phyloP scores from a whole-genome alignment of 2,329 filamentous ascomycete species.

The Nannizziopsis barbatae region DNA sequence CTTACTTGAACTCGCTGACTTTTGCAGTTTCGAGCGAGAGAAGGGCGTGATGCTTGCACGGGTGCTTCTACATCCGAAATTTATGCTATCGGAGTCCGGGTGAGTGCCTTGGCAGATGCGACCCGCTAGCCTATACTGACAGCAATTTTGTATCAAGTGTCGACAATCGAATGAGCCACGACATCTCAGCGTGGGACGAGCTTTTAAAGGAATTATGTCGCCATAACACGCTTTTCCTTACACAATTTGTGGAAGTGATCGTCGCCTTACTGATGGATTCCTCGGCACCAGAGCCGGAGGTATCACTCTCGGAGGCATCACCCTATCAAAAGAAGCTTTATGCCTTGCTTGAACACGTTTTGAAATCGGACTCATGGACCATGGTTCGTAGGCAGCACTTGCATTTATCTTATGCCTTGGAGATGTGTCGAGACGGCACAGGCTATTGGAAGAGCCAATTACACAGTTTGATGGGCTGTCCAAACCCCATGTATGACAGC shows the following conservation, averaged over 20 bases:
- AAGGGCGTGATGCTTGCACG: constrained; percentile 2
- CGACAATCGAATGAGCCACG: constrained; percentile 21
- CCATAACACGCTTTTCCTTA: constrained; percentile 27
- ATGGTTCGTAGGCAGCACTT: constrained; percentile 20
- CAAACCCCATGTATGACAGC: neutral
- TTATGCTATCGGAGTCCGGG: constrained; percentile 10
- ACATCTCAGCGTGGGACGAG: constrained; percentile 28
- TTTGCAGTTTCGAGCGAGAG: constrained; percentile 7
- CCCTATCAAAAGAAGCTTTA: constrained; percentile 35
- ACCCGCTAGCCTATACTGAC: constrained; percentile 8
- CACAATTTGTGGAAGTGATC: constrained; percentile 31
- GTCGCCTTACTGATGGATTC: constrained; percentile 26
- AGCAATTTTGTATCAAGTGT: constrained; percentile 15
- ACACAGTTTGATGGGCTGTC: constrained; percentile 1
- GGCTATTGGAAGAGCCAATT: constrained; percentile 9
- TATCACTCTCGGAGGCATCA: constrained; percentile 24
- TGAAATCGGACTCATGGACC: constrained; percentile 32
- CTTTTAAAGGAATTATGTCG: constrained; percentile 29
- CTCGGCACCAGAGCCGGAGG: constrained; percentile 16
- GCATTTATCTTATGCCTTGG: constrained; percentile 26
- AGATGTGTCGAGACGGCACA: constrained; percentile 23
- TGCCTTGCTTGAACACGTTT: constrained; percentile 41
- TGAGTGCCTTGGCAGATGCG: constrained; percentile 5
- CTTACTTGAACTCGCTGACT: constrained; percentile 5
- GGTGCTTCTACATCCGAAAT: constrained; percentile 6